phyloP scores from a whole-genome alignment of 148 eudicot species.

The Arctostaphylos glauca region DNA sequence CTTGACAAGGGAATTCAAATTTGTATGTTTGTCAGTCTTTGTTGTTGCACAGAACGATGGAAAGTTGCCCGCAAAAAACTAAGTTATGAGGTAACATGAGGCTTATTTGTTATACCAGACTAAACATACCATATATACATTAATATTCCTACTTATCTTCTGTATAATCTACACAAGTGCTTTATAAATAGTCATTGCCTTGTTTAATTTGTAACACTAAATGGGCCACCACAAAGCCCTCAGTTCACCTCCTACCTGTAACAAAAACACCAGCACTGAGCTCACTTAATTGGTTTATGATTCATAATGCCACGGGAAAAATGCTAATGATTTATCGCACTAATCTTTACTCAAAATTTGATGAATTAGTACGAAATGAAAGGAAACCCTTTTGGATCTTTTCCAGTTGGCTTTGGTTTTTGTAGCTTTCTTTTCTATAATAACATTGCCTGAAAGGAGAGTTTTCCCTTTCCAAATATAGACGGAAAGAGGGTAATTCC shows the following conservation, averaged over 20 bases:
- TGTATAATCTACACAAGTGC: neutral
- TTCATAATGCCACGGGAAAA: neutral
- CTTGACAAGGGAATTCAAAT: neutral
- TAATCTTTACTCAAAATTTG: neutral
- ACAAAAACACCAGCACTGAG: neutral
- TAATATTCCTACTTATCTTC: neutral
- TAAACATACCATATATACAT: neutral
- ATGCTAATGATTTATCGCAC: neutral
- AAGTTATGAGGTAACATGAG: neutral
- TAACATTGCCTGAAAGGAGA: neutral
- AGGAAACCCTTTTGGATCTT: neutral
- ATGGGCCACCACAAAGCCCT: neutral
- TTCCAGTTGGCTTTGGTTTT: neutral
- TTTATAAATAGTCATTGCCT: neutral
- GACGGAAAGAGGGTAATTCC: neutral
- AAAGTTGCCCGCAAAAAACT: neutral
- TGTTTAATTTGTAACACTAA: neutral
- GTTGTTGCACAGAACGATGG: neutral
- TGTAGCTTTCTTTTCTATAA: neutral
- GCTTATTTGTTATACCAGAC: neutral
- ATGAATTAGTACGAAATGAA: neutral
- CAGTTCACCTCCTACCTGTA: neutral
- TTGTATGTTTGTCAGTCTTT: neutral
- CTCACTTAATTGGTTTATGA: neutral
- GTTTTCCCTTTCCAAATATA: neutral